Conservation (phyloP, 1,139 yeast genomes). For the Ogataea hybrid region DNA sequence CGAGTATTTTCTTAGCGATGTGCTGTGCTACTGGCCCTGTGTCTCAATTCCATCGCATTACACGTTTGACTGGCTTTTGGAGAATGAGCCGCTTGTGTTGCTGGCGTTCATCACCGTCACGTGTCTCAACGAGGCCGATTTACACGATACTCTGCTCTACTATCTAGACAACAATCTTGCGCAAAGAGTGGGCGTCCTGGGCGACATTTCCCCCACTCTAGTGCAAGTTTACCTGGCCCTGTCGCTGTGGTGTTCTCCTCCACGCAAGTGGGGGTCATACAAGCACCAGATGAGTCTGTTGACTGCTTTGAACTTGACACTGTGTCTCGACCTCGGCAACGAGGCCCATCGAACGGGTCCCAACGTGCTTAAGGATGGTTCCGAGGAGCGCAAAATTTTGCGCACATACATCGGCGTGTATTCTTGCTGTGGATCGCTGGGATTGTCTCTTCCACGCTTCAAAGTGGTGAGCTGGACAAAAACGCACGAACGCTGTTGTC, state of each 20-base stretch:
- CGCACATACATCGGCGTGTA: constrained; percentile 47
- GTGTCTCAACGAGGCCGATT: constrained; percentile 43
- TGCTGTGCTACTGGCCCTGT: constrained; percentile 49
- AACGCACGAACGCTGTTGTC: constrained; percentile 41
- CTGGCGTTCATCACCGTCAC: constrained; percentile 50
- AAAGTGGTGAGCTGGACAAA: constrained; percentile 47
- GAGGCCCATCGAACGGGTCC: constrained; percentile 30
- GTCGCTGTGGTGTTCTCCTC: constrained; percentile 52
- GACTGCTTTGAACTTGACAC: constrained; percentile 43
- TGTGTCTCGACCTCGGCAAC: constrained; percentile 49
- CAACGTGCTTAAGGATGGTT: constrained; percentile 26
- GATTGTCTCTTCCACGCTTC: constrained; percentile 48
- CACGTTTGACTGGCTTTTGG: constrained; percentile 40
- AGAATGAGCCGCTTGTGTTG: constrained; percentile 44
- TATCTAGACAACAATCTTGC: constrained; percentile 48
- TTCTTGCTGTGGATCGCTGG: constrained; percentile 49
- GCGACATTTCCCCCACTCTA: constrained; percentile 41
- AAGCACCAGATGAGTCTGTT: constrained; percentile 50
- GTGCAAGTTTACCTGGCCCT: constrained; percentile 45
- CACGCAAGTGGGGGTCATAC: constrained; percentile 48
- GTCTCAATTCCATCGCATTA: constrained; percentile 39
- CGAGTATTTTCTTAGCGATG: constrained; percentile 37
- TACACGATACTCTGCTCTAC: constrained; percentile 42
- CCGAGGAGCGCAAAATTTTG: constrained; percentile 40
- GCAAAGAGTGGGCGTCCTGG: constrained; percentile 42